Percentiles rank a stretch among this genome's conserved stretches.
phyloP scores from a whole-genome alignment of 805 yeast genomes.

The Kregervanrija pseudodelftensis region DNA sequence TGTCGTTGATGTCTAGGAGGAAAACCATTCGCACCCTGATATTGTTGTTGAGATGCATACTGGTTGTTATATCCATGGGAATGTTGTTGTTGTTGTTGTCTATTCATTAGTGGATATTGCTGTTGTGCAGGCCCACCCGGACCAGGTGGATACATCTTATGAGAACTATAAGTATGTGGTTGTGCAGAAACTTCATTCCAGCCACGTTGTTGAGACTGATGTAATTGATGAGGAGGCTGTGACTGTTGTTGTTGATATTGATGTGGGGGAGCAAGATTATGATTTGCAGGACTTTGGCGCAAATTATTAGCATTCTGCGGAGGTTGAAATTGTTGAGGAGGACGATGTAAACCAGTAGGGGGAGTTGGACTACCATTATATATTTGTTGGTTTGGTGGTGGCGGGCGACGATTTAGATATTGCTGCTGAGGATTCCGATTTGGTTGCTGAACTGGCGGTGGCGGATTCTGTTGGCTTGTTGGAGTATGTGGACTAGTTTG shows the following conservation, averaged over 20 bases:
- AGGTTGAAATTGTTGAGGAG: conserved; percentile 9
- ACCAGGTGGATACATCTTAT: background rate
- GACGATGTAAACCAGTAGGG: conserved; percentile 10
- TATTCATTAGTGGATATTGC: conserved; percentile 4
- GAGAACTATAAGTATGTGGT: background rate
- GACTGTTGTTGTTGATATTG: conserved; percentile 3
- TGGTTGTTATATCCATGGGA: conserved; percentile 2
- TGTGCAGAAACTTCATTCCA: background rate
- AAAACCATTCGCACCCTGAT: too few relatives aligned
- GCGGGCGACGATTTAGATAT: conserved; percentile 3
- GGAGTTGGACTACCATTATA: conserved; percentile 10
- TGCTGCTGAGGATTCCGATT: background rate
- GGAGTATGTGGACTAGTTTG: conserved; percentile 8
- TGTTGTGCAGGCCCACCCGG: conserved; percentile 6
- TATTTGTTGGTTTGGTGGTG: conserved; percentile 2
- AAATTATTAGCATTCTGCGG: too few relatives aligned
- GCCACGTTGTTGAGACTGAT: conserved; percentile 7
- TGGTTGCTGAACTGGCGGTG: conserved; percentile 7
- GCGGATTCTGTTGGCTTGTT: conserved; percentile 9
- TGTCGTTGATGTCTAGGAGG: conserved; percentile 6
- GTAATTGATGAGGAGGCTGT: conserved; percentile 3
- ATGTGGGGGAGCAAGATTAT: background rate
- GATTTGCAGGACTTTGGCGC: background rate
- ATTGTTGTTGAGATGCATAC: conserved; percentile 9
- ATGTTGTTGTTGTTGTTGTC: conserved; percentile 10